Evolutionary conservation across 345 rosid genomes (phyloP), one percentile per base, ranked within the genome.

Genomic region (Hibiscus syriacus): DNA sequence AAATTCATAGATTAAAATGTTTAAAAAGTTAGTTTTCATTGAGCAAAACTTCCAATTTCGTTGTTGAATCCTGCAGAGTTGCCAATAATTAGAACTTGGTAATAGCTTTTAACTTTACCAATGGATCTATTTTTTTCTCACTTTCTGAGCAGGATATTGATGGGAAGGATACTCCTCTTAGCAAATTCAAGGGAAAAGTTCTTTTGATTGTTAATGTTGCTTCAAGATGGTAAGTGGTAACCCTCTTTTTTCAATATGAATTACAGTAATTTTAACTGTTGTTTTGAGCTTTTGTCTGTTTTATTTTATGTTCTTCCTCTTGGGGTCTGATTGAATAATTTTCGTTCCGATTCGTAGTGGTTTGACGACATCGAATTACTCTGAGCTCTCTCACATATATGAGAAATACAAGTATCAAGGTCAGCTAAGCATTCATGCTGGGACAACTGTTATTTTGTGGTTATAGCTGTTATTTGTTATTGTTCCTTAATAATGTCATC

Each of bases 361-460:
- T 71, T 74, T 94, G 79, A 89, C 99, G 46, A 71, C 88, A 60
- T 76, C 96, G 7, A 91, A 94, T 81, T 94, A 94, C 83, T 79
- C 92, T 0, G 99, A 94, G 77, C 90, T 94, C 43, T 80, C 96
- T 23, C 85, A 87, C 73, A 0, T 94, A 30, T 85, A 94, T 62
- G 88, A 87, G 79, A 94, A 89, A 69, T 94, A 91, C 89, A 91
- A 86, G 74, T 77, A 78, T 74, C 97, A 91, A 86, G 99, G 99
- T 91, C 55, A 58, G 74, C 50, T 27, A 39, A 70, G 36, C 11
- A 6, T 17, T 58, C 13, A 12, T 43, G 49, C 16, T 14, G 11
- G 67, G 23, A 22, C 22, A 17, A 14, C 9, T 63, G 54, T 63
- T 41, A 0, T 29, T 30, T 14, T 3, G 19, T 55, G 27, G 19